Evolutionary conservation across 306 rosid species (phyloP), one percentile per base, ranked within the genome.

Genomic region (Casuarina equisetifolia): DNA sequence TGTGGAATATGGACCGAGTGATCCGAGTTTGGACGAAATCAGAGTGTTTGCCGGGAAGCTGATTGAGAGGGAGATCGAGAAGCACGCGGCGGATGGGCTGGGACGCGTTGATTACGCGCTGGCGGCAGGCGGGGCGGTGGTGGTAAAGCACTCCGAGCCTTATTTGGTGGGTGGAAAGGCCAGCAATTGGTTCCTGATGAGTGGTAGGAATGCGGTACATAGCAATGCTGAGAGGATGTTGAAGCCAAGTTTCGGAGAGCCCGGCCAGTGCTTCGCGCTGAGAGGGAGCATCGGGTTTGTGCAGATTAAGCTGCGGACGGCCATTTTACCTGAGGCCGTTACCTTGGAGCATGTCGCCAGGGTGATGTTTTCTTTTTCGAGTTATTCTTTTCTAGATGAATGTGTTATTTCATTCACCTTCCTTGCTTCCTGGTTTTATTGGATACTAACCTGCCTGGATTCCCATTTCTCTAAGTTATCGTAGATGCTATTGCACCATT

Each of bases 291-390:
- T 73, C 50, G 99, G 99, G 35, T 96, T 90, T 87, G 93, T 91
- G 40, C 92, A 89, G 82, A 93, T 96, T 82, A 91, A 66, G 89
- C 81, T 96, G 79, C 89, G 98, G 12, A 63, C 96, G 2, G 89
- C 90, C 7, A 89, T 96, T 68, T 72, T 90, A 80, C 97, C 99
- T 0, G 98, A 96, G 86, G 97, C 98, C 74, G 64, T 96, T 75
- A 96, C 98, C 36, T 76, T 96, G 91, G 99, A 96, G 72, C 99
- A 96, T 87, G 90, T 91, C 76, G 94, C 99, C 35, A 89, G 91
- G 98, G 99, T 95, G 76, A 79, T 81, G 57, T n/a, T 44, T 58
- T 74, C 4, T 51, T 76, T 69, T 39, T 58, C 20, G 20, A 43
- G 4, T 2, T 69, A 38, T 69, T 10, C 9, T 64, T 39, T 69